A percentile compares a stretch with the other conserved stretches of the same genome.
phyloP scores from a whole-genome alignment of 768 basidiomycete genomes.

The Tricholoma sp. region DNA sequence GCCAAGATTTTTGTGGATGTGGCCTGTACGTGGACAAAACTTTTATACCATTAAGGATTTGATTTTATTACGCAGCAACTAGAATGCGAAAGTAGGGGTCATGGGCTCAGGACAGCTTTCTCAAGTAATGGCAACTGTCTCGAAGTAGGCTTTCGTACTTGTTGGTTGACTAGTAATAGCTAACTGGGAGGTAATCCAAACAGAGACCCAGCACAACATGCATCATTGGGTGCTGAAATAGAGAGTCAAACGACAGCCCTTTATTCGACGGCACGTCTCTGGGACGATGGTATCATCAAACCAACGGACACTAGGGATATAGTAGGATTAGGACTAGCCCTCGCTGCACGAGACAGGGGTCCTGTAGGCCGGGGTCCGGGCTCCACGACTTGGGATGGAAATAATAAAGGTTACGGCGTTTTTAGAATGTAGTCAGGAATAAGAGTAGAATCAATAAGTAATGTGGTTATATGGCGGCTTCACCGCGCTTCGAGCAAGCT shows the following conservation, averaged over 20 bases:
- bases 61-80: conserved; percentile 7
- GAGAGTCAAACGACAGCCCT: conserved; percentile 84
- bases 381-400: conserved; percentile 66
- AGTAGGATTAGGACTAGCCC: conserved; percentile 79
- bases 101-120: conserved; percentile 95
- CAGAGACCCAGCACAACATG: conserved; percentile 78
- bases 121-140: conserved; percentile 88
- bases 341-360: conserved; percentile 51
- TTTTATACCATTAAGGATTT: conserved; percentile 4
- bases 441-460: not conserved
- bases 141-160: conserved; percentile 46
- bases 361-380: conserved; percentile 8
- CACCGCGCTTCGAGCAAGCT: too few species aligned
- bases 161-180: not conserved
- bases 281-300: conserved; percentile 90
- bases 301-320: conserved; percentile 87
- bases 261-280: conserved; percentile 88
- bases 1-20: conserved; percentile 96
- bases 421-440: conserved; percentile 74
- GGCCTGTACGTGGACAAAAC: conserved; percentile 63
- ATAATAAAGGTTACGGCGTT: conserved; percentile 73
- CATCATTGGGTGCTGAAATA: conserved; percentile 71
- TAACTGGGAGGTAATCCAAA: not conserved
- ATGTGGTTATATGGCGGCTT: not conserved
- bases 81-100: conserved; percentile 91